A percentile compares a stretch with the other conserved stretches of the same genome.
These are phyloP conservation scores for Hebeloma cylindrosporum DNA, from an alignment of 768 basidiomycete genomes.

Conservation along the genomic window DNA sequence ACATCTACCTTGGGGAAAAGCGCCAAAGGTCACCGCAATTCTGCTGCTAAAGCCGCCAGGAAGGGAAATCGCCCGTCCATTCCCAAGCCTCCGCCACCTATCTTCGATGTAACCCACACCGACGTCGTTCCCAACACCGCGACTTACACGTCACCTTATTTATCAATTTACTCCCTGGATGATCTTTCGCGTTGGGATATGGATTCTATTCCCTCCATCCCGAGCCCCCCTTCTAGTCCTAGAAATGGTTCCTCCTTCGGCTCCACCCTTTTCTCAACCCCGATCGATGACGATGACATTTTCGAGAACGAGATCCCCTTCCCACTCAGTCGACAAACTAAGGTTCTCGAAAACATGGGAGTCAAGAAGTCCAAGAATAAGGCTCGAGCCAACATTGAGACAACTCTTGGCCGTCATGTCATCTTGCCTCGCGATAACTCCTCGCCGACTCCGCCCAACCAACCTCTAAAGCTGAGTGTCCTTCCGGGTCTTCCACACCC, in stretches of 20 bases:
- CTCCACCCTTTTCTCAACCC: slow-evolving; percentile 18
- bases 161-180: slow-evolving; percentile 24
- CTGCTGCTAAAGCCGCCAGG: background rate
- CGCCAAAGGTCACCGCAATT: background rate
- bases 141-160: slow-evolving; percentile 17
- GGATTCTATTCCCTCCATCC: slow-evolving; percentile 16
- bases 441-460: background rate
- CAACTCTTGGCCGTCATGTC: slow-evolving; percentile 7
- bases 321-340: slow-evolving; percentile 19
- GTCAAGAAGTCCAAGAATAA: slow-evolving; percentile 24
- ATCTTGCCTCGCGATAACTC: slow-evolving; percentile 2
- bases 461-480: background rate
- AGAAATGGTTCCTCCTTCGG: background rate
- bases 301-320: slow-evolving; percentile 23
- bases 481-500: slow-evolving; percentile 18
- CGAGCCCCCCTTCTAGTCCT: slow-evolving; percentile 13
- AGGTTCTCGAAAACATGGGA: slow-evolving; percentile 24
- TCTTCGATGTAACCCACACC: slow-evolving; percentile 23
- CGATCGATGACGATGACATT: slow-evolving; percentile 21
- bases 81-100: slow-evolving; percentile 6
- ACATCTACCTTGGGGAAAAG: background rate
- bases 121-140: slow-evolving; percentile 16
- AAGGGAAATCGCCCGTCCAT: slow-evolving; percentile 5
- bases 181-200: slow-evolving; percentile 27
- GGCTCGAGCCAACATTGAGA: slow-evolving; percentile 9